Evolutionary conservation across 768 basidiomycete species (phyloP).

Genomic region (Cubamyces sp.): DNA sequence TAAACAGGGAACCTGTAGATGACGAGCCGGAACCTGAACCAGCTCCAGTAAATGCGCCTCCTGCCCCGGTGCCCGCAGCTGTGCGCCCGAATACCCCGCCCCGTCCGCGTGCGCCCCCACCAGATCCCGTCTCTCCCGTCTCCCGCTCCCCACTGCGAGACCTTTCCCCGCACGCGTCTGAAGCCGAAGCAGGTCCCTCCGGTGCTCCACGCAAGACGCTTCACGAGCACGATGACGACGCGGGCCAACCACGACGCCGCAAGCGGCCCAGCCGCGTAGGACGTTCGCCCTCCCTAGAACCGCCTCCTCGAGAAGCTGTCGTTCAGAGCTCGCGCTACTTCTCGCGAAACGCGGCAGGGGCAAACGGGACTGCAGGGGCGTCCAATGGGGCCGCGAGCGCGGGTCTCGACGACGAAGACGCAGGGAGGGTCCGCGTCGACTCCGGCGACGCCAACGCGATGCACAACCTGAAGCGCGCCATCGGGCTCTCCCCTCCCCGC

Average conservation of each 20-base stretch:
- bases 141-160: slow-evolving; percentile 31
- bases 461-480: slow-evolving; percentile 38
- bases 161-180: slow-evolving; percentile 21
- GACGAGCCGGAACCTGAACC: slow-evolving; percentile 1
- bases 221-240: slow-evolving; percentile 31
- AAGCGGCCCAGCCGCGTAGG: slow-evolving; percentile 26
- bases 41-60: not conserved
- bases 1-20: slow-evolving; percentile 4
- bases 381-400: not conserved
- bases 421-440: slow-evolving; percentile 11
- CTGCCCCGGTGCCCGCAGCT: slow-evolving; percentile 5
- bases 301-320: slow-evolving; percentile 22
- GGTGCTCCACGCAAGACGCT: not conserved
- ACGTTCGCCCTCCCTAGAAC: slow-evolving; percentile 26
- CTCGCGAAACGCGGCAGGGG: not conserved
- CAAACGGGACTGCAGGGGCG: not conserved
- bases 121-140: slow-evolving; percentile 10
- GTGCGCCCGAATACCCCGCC: slow-evolving; percentile 10
- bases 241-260: slow-evolving; percentile 29
- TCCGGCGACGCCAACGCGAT: slow-evolving; percentile 22
- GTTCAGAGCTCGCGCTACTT: slow-evolving; percentile 29
- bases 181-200: slow-evolving; percentile 28
- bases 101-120: slow-evolving; percentile 3
- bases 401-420: slow-evolving; percentile 2
- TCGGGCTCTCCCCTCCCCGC: slow-evolving; percentile 31